Evolutionary conservation across 108 stramenopile genomes (phyloP), one percentile per base, ranked within the genome.

Genomic region (Pseudonitzschia delicatissima): DNA sequence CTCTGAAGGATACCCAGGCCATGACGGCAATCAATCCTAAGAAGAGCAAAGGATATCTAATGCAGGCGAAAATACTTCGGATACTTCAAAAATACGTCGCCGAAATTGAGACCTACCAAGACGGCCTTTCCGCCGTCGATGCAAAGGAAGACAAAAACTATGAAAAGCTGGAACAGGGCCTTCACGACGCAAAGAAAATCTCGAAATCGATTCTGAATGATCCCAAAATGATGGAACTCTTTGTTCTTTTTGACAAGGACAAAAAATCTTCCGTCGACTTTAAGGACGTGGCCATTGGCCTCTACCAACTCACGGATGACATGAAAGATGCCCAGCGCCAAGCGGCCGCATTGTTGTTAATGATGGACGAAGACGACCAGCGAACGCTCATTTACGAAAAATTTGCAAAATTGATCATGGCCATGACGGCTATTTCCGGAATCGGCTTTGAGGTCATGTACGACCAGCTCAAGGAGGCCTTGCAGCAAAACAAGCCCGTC

Each of bases 191-290:
- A n/a, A 35, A 45, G 27, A 52, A 57, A 57, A 44, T 37, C 13
- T n/a, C 47, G 50, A 67, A 74, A 59, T 66, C 64, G n/a, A 37
- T 74, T 53, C 39, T 73, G 47, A 65, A 71, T 53, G 74, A 76
- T 62, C 63, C 69, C 13, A 58, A 73, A 12, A 75, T 79, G 78
- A 66, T 71, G 35, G 49, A 60, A 17, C 31, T 79, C 8, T 79
- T 79, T 63, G 66, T 75, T 11, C 39, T 79, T 45, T 79, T 79
- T 59, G 78, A 79, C 45, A 71, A 67, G 68, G 66, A 79, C 39
- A 48, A 68, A 0, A 69, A 57, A 42, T 40, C 57, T 20, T 61
- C 65, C 21, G 73, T 79, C 21, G 74, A 73, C 45, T 79, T 79
- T 44, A 79, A 79, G 64, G 72, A 73, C 31, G 78, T 79, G 8